Evolutionary conservation across 2,329 filamentous ascomycete species (phyloP), one percentile per base, ranked within the genome.

Genomic region (Nigrograna mackinnonii): DNA sequence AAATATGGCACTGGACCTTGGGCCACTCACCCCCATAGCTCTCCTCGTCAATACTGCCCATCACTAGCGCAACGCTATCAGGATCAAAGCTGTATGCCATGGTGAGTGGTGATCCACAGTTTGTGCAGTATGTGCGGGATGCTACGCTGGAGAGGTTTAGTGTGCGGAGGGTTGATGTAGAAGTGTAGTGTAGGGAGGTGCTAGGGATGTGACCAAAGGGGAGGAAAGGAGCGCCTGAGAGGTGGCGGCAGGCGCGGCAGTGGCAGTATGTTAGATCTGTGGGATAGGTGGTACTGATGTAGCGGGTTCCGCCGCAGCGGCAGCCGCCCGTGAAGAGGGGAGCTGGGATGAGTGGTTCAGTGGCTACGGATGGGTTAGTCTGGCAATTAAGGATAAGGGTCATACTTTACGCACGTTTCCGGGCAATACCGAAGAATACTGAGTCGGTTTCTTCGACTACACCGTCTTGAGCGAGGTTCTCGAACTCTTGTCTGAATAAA

Each of bases 241-340:
- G 46, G 51, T 73, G 72, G 43, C 75, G 74, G 47, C 77, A 80
- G 30, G 69, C 70, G n/a, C 56, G 59, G 51, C 77, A 79, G 53
- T 78, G 68, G 55, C 76, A 79, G 41, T 71, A 57, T 14, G 60
- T 64, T 20, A 75, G 55, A 18, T 56, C 45, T 11, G 50, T 55
- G 1, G 75, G 73, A 1, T 62, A 51, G 1, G 46, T 47, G 12
- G 63, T 66, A 38, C 64, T 66, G 2, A 58, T 68, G 58, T 75
- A 79, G 28, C 58, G 61, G 22, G 78, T 64, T 35, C 64, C 55
- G 11, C 66, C 62, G 44, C 76, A 78, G 33, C 66, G 65, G 45
- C 75, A 78, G 41, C 69, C 64, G 24, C 76, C 75, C 16, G 60
- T 64, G 39, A 73, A 64, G 5, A 58, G 37, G 2, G 58, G 32